These are phyloP conservation scores for Neurospora sp. DNA, from an alignment of 495 filamentous ascomycete species.

Conservation along the genomic window DNA sequence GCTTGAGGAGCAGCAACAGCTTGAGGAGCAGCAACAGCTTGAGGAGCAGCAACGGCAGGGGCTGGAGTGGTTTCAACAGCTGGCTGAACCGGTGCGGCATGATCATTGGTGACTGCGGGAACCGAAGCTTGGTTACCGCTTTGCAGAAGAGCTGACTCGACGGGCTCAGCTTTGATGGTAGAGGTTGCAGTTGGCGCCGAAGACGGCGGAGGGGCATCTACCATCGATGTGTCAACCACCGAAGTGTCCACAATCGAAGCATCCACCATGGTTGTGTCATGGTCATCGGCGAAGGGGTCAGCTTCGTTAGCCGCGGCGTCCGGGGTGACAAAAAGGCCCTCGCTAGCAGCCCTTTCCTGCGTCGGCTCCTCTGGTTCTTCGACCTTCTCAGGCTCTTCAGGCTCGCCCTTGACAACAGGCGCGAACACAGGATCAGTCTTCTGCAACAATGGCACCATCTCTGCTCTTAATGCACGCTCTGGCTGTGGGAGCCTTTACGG, in stretches of 20 bases:
- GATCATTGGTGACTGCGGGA: background rate
- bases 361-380: background rate
- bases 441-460: conserved; percentile 10
- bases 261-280: background rate
- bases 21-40: background rate
- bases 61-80: background rate
- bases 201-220: background rate
- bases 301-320: background rate
- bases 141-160: background rate
- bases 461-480: conserved; percentile 11
- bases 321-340: background rate
- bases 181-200: background rate
- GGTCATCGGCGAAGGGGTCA: background rate
- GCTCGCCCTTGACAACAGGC: background rate
- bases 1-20: background rate
- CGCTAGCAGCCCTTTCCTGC: background rate
- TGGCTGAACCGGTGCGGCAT: background rate
- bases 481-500: conserved; percentile 1
- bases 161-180: background rate
- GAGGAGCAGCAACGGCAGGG: background rate
- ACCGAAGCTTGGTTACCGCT: background rate
- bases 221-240: background rate
- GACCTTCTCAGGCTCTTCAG: background rate
- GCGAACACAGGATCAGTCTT: background rate
- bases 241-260: background rate